phyloP scores from a whole-genome alignment of 768 basidiomycete genomes.

The Fomitopsis serialis region DNA sequence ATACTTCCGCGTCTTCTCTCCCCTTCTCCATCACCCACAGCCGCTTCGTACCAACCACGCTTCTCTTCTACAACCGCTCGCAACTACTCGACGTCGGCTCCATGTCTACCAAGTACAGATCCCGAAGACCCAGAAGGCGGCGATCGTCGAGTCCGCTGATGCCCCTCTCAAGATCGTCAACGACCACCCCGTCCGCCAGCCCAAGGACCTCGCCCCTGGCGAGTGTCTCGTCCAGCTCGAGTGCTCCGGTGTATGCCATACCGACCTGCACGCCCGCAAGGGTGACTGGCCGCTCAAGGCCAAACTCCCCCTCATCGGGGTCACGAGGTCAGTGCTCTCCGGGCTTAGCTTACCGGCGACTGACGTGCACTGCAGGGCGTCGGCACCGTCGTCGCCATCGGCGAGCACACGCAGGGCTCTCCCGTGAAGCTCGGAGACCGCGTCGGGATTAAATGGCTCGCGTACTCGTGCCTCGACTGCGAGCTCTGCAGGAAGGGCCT shows the following conservation, averaged over 20 bases:
- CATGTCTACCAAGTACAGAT: constrained; percentile 26
- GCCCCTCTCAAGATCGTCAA: constrained; percentile 27
- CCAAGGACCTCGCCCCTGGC: constrained; percentile 53
- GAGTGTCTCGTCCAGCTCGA: constrained; percentile 75
- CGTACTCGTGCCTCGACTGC: constrained; percentile 69
- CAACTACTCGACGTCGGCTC: neutral
- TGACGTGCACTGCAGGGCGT: constrained; percentile 57
- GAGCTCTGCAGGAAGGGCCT: constrained; percentile 72
- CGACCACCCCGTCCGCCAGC: constrained; percentile 53
- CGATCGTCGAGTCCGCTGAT: constrained; percentile 28
- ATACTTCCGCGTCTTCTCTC: no score
- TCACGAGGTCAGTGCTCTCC: constrained; percentile 34
- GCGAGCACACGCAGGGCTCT: constrained; percentile 48
- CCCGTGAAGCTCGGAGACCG: constrained; percentile 72
- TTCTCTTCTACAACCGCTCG: neutral
- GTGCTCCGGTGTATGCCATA: constrained; percentile 83
- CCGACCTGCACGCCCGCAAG: constrained; percentile 69
- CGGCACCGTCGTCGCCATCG: constrained; percentile 77
- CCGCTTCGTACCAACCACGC: neutral
- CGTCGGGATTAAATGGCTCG: constrained; percentile 82
- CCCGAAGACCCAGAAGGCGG: constrained; percentile 38
- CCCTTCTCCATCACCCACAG: no score
- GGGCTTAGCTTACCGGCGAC: neutral
- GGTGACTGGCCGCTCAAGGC: constrained; percentile 80
- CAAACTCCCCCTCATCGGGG: constrained; percentile 71